Evolutionary conservation across 2,329 filamentous ascomycete species (phyloP).

Genomic region (Pseudogymnoascus sp.): DNA sequence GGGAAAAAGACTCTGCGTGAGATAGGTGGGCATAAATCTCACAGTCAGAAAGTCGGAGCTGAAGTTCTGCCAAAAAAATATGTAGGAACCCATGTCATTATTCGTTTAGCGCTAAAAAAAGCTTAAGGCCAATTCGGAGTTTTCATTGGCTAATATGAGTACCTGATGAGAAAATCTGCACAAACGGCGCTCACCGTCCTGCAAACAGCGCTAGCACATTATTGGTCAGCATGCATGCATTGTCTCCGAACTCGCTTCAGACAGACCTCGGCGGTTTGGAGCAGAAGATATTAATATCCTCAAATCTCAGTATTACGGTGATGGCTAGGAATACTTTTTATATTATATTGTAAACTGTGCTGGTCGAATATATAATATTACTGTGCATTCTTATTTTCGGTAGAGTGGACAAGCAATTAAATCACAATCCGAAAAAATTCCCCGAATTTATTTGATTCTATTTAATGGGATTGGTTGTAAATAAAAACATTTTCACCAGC

Average conservation of each 20-base stretch:
- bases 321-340: not conserved
- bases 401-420: not conserved
- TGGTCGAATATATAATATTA: not conserved
- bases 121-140: not conserved
- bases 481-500: not conserved
- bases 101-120: slow-evolving; percentile 6
- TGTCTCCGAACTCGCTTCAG: not conserved
- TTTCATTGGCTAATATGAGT: slow-evolving; percentile 3
- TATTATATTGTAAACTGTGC: not conserved
- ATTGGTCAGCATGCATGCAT: not conserved
- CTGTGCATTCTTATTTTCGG: not conserved
- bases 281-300: not conserved
- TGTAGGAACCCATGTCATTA: slow-evolving; percentile 6
- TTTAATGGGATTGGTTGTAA: not conserved
- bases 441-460: not conserved
- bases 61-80: slow-evolving; percentile 4
- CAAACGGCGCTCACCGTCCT: slow-evolving; percentile 5
- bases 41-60: slow-evolving; percentile 3
- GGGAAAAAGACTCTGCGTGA: slow-evolving; percentile 7
- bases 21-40: not conserved
- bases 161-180: slow-evolving; percentile 7
- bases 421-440: not conserved
- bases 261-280: not conserved
- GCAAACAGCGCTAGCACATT: not conserved
- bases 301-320: not conserved